Evolutionary conservation across 2,329 filamentous ascomycete genomes (phyloP), one percentile per base, ranked within the genome.

Genomic region (Tolypocladium paradoxum): DNA sequence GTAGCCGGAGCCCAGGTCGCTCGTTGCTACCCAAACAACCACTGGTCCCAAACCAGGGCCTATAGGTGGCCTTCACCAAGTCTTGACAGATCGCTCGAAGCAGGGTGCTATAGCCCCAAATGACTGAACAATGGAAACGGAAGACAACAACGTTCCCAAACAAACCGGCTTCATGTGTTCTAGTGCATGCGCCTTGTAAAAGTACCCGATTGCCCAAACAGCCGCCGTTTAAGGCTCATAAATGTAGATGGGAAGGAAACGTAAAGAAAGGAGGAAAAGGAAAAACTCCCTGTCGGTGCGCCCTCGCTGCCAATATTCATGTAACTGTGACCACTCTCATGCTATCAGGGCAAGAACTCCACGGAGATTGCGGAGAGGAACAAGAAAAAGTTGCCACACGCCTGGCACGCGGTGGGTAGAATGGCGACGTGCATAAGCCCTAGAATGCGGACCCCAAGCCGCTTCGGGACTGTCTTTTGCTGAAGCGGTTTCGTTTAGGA

Each of bases 381-480:
- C 27, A 16, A n/a, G 11, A 18, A 31, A 29, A 14, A 49, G 29
- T 9, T n/a, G 36, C 29, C 48, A 33, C 18, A 14, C 27, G 22
- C 24, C 35, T 8, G 24, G 16, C 16, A n/a, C 4, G 22, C 24
- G n/a, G 40, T 24, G 16, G 16, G 24, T n/a, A 2, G 22, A 29
- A 45, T 29, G 40, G 29, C 48, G 24, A 20, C 18, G 7, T 38
- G 29, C 12, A 33, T 33, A 27, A 33, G 27, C 16, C 29, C 36
- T 54, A 95, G 66, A 96, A 96, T 50, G 89, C 87, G 49, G 91
- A 87, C 31, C 90, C 90, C 49, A 96, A 79, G n/a, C 92, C 91
- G 68, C 90, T 96, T 72, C 95, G 95, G 18, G 88, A 95, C 71
- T 96, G 90, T 60, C 92, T 79, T 71, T 93, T 93, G 72, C 90